Conservation (phyloP, 2,329 filamentous ascomycete genomes). For the Lithohypha guttulata region DNA sequence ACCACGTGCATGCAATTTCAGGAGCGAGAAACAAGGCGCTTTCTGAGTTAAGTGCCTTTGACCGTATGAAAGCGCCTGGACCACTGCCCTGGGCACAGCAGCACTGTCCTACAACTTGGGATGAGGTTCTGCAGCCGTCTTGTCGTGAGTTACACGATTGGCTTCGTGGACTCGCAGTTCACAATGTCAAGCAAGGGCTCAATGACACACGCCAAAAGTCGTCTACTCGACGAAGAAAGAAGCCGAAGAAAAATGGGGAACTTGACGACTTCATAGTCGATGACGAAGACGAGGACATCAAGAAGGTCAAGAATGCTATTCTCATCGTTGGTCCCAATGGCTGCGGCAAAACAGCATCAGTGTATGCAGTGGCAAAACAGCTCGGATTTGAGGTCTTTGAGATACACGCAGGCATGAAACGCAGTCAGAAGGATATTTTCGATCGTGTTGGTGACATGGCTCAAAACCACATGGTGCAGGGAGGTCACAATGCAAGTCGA, state of each 20-base stretch:
- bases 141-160: slow-evolving; percentile 72
- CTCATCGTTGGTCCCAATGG: slow-evolving; percentile 81
- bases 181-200: slow-evolving; percentile 57
- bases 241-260: slow-evolving; percentile 52
- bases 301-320: slow-evolving; percentile 53
- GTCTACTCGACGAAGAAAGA: slow-evolving; percentile 38
- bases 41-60: slow-evolving; percentile 56
- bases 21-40: not conserved
- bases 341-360: slow-evolving; percentile 84
- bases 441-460: slow-evolving; percentile 96
- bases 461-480: slow-evolving; percentile 75
- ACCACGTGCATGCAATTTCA: not conserved
- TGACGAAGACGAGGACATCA: slow-evolving; percentile 55
- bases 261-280: slow-evolving; percentile 74
- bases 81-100: slow-evolving; percentile 66
- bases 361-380: slow-evolving; percentile 86
- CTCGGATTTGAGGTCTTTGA: slow-evolving; percentile 91
- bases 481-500: slow-evolving; percentile 12
- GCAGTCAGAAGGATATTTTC: slow-evolving; percentile 79
- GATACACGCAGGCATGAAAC: slow-evolving; percentile 71
- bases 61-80: slow-evolving; percentile 57
- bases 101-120: slow-evolving; percentile 61
- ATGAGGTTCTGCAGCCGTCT: slow-evolving; percentile 64
- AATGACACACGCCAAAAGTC: slow-evolving; percentile 18
- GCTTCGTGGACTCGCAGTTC: slow-evolving; percentile 65